Percentiles rank a stretch among this genome's conserved stretches.
Conservation (phyloP, 2,329 filamentous ascomycete genomes). For the Ophiosphaerella narmari region DNA sequence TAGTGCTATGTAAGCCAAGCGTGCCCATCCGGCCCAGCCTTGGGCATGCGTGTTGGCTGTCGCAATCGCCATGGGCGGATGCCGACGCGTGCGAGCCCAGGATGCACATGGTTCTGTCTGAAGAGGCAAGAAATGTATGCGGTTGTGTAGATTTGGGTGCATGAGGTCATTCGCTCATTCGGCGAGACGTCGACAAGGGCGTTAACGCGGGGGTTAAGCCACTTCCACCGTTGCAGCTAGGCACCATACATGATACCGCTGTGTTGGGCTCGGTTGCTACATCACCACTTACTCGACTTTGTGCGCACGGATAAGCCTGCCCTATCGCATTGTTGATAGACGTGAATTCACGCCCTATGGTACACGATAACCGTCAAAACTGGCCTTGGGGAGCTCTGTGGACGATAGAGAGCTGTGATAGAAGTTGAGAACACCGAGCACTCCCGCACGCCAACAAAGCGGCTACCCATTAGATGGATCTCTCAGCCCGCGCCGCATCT, state of each 20-base stretch:
- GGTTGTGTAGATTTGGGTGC: slow-evolving; percentile 9
- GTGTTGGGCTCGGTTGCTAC: background rate
- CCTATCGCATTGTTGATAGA: background rate
- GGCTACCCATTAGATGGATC: background rate
- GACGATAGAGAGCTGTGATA: slow-evolving; percentile 13
- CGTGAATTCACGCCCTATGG: slow-evolving; percentile 8
- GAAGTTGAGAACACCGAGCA: slow-evolving; percentile 9
- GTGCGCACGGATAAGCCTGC: background rate
- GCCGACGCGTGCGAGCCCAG: background rate
- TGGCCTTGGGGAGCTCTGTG: slow-evolving; percentile 16
- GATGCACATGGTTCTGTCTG: background rate
- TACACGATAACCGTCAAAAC: slow-evolving; percentile 16
- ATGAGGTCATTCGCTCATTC: slow-evolving; percentile 20
- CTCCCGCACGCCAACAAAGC: background rate
- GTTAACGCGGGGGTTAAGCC: slow-evolving; percentile 34
- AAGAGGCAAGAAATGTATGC: background rate
- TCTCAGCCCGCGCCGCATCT: slow-evolving; percentile 19
- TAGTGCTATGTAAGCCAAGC: slow-evolving; percentile 18
- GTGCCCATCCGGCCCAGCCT: slow-evolving; percentile 38
- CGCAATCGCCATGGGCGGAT: slow-evolving; percentile 31
- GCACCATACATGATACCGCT: background rate
- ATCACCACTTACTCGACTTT: background rate
- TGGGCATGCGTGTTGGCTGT: slow-evolving; percentile 38
- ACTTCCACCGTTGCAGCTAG: slow-evolving; percentile 14
- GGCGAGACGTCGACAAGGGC: slow-evolving; percentile 16